Evolutionary conservation across 139 green algal species (phyloP).

Genomic region (Choricystis sp.): DNA sequence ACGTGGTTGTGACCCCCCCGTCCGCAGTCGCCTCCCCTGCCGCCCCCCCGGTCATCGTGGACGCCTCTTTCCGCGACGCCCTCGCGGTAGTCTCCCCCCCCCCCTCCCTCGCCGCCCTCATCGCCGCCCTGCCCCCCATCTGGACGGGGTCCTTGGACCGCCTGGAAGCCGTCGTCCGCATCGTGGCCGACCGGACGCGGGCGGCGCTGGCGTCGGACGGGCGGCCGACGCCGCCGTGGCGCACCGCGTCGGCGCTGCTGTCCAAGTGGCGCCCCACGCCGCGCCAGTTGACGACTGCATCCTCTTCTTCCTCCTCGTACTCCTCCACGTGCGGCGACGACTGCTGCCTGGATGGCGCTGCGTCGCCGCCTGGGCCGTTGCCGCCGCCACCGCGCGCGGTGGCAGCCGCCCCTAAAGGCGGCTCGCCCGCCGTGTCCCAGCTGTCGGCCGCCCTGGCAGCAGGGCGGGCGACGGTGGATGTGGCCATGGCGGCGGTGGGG

Average conservation of each 20-base stretch:
- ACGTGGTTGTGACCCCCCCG: conserved; percentile 20
- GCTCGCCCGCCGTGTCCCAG: no score
- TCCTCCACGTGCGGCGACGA: no score
- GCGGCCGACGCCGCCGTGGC: not conserved
- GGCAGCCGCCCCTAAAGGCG: no score
- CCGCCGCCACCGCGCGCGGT: no score
- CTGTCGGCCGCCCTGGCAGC: no score
- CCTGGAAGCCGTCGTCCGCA: not conserved
- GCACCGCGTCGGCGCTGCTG: not conserved
- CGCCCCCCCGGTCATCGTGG: not conserved
- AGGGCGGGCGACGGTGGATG: no score
- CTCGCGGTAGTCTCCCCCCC: not conserved
- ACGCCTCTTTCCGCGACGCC: not conserved
- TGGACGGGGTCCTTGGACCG: not conserved
- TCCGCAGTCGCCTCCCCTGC: not conserved
- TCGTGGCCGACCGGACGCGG: not conserved
- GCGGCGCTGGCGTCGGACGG: not conserved
- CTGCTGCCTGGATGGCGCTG: no score
- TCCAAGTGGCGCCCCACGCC: not conserved
- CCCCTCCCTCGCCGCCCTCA: not conserved
- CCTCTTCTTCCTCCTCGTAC: no score
- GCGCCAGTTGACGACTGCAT: no score
- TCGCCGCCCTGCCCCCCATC: not conserved
- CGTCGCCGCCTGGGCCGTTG: no score
- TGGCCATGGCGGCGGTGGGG: no score